Base-by-base conservation (phyloP, 2,329 filamentous ascomycete species). In the Penicillium verrucosum region DNA sequence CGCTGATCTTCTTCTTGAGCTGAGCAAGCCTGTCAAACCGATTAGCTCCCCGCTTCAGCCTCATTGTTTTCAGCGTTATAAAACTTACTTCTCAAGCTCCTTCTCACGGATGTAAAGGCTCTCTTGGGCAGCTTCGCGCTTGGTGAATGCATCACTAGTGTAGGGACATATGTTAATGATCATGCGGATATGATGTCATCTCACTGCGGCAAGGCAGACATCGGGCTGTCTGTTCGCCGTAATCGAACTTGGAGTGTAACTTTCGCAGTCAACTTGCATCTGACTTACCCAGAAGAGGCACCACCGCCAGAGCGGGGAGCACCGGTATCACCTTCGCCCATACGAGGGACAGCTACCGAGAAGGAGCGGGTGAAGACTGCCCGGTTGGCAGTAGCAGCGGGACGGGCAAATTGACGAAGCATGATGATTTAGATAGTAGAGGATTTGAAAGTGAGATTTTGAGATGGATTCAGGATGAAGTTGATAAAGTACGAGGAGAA, bases 111-210 rank as follows among this genome's bases (percentile, higher is more conserved):
- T 92, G 78, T 89, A 90, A 67, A 85, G 85, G 75, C 92, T 88
- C 81, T 97, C 94, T 73, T 80, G 83, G 65, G 93, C 93, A 73
- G 88, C 85, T 79, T 99, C 94, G 68, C 94, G 91, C 79, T 88
- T 89, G 79, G 88, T 90, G 85, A 97, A 99, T 56, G 90, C 86
- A 73, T 99, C 93, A 68, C 93, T 96, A 65, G 67, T 45, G 38
- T 10, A 32, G 41, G 16, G 27, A 34, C 23, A 42, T 27, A 36
- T 44, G 49, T 66, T 54, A 69, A 61, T 55, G 44, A 58, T 37
- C 23, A 5, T 47, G 8, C 10, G 11, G 18, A 5, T 40, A 60
- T 59, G 49, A 57, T 57, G 51, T 65, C 60, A 64, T 64, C 14
- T 8, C 29, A 44, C 40, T 37, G 48, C 29, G 44, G 34, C 54